Conservation (phyloP, 768 basidiomycete genomes). For the Leccinellum luteum region DNA sequence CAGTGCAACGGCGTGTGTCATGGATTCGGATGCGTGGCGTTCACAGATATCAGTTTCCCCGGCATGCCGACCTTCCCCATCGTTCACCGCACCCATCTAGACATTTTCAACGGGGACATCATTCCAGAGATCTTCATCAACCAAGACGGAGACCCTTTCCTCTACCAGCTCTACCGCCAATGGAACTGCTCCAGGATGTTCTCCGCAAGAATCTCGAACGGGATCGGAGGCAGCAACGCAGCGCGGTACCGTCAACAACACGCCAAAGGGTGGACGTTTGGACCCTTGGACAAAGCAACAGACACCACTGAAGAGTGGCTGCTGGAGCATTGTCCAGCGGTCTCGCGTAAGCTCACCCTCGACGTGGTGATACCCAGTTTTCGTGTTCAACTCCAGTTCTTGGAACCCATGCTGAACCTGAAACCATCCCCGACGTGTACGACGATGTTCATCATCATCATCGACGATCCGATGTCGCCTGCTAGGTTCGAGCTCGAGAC, state of each 20-base stretch:
- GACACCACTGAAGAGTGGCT: constrained; percentile 38
- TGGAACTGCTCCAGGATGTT: constrained; percentile 52
- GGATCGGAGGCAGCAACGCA: constrained; percentile 42
- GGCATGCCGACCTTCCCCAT: constrained; percentile 66
- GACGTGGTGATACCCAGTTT: constrained; percentile 59
- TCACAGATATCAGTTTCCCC: constrained; percentile 52
- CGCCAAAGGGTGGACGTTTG: constrained; percentile 48
- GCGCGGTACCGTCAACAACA: constrained; percentile 50
- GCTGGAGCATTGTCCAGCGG: constrained; percentile 13
- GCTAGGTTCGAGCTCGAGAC: constrained; percentile 36
- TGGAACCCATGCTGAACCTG: constrained; percentile 46
- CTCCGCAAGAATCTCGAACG: constrained; percentile 39
- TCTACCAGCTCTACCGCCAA: constrained; percentile 60
- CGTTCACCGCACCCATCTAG: constrained; percentile 52
- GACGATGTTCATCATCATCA: constrained; percentile 56
- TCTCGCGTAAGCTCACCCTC: constrained; percentile 42
- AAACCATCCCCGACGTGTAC: constrained; percentile 40
- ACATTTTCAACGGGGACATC: constrained; percentile 50
- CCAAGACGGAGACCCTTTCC: constrained; percentile 57
- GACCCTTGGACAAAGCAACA: constrained; percentile 42
- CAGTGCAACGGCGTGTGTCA: constrained; percentile 30
- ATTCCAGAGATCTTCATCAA: constrained; percentile 53
- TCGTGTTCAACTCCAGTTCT: constrained; percentile 44
- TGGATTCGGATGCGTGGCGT: constrained; percentile 57
- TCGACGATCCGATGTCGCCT: constrained; percentile 52